A percentile compares a stretch with the other conserved stretches of the same genome.
phyloP scores from a whole-genome alignment of 2,329 filamentous ascomycete genomes.

The Aspergillus flavus region DNA sequence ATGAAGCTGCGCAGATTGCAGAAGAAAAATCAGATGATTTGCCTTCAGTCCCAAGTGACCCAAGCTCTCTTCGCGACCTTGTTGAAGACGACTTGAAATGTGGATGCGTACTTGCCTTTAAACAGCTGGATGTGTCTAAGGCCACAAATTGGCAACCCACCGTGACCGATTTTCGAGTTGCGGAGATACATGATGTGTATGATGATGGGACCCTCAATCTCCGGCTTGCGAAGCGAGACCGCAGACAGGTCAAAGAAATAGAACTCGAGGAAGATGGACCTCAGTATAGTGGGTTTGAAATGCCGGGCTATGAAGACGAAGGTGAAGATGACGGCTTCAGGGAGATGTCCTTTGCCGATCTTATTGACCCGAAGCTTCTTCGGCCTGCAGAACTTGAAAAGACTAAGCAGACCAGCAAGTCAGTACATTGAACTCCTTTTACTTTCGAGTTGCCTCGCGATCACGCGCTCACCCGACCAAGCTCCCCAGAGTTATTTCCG shows the following conservation, averaged over 20 bases:
- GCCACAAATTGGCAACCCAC: conserved; percentile 51
- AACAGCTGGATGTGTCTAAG: conserved; percentile 51
- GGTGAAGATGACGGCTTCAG: conserved; percentile 62
- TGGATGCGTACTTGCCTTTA: conserved; percentile 50
- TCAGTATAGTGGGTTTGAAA: conserved; percentile 77
- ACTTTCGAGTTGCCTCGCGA: conserved; percentile 20
- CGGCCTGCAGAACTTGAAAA: conserved; percentile 43
- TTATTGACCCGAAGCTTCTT: conserved; percentile 70
- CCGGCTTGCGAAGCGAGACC: conserved; percentile 69
- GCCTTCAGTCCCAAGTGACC: conserved; percentile 58
- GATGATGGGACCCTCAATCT: conserved; percentile 61
- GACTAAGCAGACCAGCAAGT: conserved; percentile 39
- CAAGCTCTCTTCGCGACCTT: conserved; percentile 61
- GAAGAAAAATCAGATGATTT: conserved; percentile 51
- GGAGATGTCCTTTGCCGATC: conserved; percentile 61
- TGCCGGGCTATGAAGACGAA: conserved; percentile 62
- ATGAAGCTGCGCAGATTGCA: conserved; percentile 20
- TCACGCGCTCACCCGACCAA: conserved; percentile 34
- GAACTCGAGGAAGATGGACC: conserved; percentile 63
- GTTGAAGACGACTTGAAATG: conserved; percentile 34
- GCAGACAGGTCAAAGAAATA: conserved; percentile 55
- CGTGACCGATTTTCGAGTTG: conserved; percentile 63
- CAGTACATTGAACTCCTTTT: conserved; percentile 39
- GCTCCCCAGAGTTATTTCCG: conserved; percentile 30
- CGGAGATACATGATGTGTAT: conserved; percentile 60